Evolutionary conservation across 805 yeast species (phyloP).

Genomic region (Ogataea nakhonphanomensis): DNA sequence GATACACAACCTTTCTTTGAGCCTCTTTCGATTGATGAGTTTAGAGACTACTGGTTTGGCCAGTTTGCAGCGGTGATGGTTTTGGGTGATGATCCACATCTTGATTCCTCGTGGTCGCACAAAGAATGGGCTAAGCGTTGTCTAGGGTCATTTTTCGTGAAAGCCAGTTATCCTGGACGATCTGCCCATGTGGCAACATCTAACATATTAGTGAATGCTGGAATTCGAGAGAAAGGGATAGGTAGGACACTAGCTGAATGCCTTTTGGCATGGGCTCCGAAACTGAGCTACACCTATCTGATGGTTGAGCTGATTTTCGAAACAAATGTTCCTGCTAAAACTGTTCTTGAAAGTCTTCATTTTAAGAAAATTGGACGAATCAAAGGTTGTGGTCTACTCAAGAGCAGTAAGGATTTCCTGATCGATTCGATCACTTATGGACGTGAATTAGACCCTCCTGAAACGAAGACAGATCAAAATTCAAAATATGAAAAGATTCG

Average conservation of each 20-base stretch:
- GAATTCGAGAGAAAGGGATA: slow-evolving; percentile 87
- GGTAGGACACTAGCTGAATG: slow-evolving; percentile 84
- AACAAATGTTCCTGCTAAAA: slow-evolving; percentile 77
- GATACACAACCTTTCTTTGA: slow-evolving; percentile 86
- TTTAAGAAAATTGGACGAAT: slow-evolving; percentile 78
- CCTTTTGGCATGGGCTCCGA: slow-evolving; percentile 86
- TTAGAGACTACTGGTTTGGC: slow-evolving; percentile 85
- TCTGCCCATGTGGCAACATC: slow-evolving; percentile 92
- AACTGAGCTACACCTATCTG: slow-evolving; percentile 80
- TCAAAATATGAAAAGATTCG: slow-evolving; percentile 68
- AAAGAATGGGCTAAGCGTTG: slow-evolving; percentile 92
- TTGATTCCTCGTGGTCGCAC: slow-evolving; percentile 36
- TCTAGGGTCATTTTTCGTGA: slow-evolving; percentile 79
- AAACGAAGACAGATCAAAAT: slow-evolving; percentile 40
- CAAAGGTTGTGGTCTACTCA: slow-evolving; percentile 83
- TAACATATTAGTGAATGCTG: slow-evolving; percentile 85
- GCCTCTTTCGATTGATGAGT: slow-evolving; percentile 68
- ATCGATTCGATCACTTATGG: slow-evolving; percentile 89
- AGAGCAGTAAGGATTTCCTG: slow-evolving; percentile 70
- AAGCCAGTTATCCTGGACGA: slow-evolving; percentile 90
- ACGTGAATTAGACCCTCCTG: slow-evolving; percentile 57
- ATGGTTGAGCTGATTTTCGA: slow-evolving; percentile 86
- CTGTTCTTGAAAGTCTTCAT: slow-evolving; percentile 70
- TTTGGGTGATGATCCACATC: slow-evolving; percentile 63
- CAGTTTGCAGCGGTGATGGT: slow-evolving; percentile 74